Percentiles rank a stretch among this genome's conserved stretches.
phyloP scores from a whole-genome alignment of 2,329 filamentous ascomycete species.

The Fusarium palustre region DNA sequence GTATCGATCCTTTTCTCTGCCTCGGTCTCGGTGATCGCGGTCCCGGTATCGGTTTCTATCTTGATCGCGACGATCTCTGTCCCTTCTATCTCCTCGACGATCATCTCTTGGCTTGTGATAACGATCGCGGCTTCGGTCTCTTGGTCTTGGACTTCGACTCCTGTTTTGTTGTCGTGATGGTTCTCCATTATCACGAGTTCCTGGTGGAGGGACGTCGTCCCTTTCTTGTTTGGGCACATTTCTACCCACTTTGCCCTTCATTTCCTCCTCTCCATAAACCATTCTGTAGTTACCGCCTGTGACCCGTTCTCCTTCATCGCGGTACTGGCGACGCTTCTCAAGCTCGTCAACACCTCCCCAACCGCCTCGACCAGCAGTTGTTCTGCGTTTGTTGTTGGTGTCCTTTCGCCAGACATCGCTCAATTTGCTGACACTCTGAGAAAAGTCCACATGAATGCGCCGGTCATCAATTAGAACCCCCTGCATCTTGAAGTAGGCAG shows the following conservation, averaged over 20 bases:
- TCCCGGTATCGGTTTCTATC: conserved; percentile 49
- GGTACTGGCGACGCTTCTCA: conserved; percentile 92
- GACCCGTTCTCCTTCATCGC: conserved; percentile 68
- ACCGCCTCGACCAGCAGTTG: conserved; percentile 72
- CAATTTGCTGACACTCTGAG: conserved; percentile 89
- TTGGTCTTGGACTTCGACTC: conserved; percentile 35
- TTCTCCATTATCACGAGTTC: conserved; percentile 18
- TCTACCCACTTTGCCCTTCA: conserved; percentile 63
- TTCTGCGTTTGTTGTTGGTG: conserved; percentile 81
- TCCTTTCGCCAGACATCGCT: conserved; percentile 90
- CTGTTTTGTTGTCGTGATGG: conserved; percentile 29
- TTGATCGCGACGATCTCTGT: conserved; percentile 43
- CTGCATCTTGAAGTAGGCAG: conserved; percentile 99
- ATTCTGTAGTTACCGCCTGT: conserved; percentile 73
- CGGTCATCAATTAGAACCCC: conserved; percentile 96
- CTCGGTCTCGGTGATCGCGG: conserved; percentile 46
- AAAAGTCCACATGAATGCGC: conserved; percentile 98
- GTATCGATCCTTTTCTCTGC: conserved; percentile 37
- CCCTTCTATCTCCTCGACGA: conserved; percentile 45
- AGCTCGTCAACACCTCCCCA: conserved; percentile 91
- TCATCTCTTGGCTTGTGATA: conserved; percentile 45
- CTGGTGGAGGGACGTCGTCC: conserved; percentile 28
- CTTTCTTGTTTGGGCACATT: conserved; percentile 49
- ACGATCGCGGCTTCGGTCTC: conserved; percentile 45
- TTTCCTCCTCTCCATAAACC: conserved; percentile 82